Percentiles rank a stretch among this genome's conserved stretches.
Conservation (phyloP, 441 rosid species). For the Adansonia grandidieri region DNA sequence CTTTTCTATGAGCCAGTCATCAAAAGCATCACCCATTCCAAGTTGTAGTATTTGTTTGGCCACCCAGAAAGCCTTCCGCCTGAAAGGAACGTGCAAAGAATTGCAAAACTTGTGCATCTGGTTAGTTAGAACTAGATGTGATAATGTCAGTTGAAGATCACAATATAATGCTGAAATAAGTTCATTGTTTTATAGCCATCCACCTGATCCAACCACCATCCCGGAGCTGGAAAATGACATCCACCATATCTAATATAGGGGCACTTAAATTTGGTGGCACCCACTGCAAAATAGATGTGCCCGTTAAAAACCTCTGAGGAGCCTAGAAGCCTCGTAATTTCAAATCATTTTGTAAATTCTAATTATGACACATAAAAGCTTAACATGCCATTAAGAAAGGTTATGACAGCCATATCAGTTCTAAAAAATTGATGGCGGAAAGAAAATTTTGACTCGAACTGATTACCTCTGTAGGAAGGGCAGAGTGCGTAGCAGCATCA, state of each 20-base stretch:
- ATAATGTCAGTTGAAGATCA: neutral
- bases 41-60: slow-evolving; percentile 95
- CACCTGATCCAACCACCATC: slow-evolving; percentile 99
- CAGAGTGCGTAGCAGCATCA: slow-evolving; percentile 51
- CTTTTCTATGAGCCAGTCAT: slow-evolving; percentile 98
- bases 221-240: slow-evolving; percentile 91
- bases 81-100: slow-evolving; percentile 35
- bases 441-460: slow-evolving; percentile 8
- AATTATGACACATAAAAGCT: slow-evolving; percentile 11
- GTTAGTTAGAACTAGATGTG: slow-evolving; percentile 14
- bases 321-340: slow-evolving; percentile 19
- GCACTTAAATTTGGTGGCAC: slow-evolving; percentile 89
- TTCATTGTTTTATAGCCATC: slow-evolving; percentile 9
- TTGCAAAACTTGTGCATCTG: neutral
- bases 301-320: slow-evolving; percentile 17
- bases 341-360: slow-evolving; percentile 4
- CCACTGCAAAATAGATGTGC: slow-evolving; percentile 66
- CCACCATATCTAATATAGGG: slow-evolving; percentile 87
- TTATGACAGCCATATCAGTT: neutral
- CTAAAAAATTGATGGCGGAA: slow-evolving; percentile 17
- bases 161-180: neutral
- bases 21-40: slow-evolving; percentile 99
- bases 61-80: slow-evolving; percentile 99
- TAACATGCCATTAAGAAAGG: slow-evolving; percentile 13
- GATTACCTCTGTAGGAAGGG: slow-evolving; percentile 82